Conservation (phyloP, 805 yeast genomes). For the Candida arabinofermentans region DNA sequence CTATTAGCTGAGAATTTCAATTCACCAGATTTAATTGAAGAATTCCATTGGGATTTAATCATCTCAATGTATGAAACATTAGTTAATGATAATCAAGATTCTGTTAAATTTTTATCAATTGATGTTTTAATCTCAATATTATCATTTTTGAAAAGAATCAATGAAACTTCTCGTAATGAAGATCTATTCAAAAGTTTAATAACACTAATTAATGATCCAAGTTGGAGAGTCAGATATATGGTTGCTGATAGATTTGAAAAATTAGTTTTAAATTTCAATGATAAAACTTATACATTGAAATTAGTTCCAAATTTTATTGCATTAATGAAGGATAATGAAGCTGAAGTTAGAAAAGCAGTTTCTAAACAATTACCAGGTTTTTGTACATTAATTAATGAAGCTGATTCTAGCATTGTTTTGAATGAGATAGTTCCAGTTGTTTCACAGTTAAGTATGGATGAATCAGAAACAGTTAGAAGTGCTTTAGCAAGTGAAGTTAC, state of each 20-base stretch:
- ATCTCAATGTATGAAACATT: conserved; percentile 78
- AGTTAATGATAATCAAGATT: conserved; percentile 86
- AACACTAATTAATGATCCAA: conserved; percentile 76
- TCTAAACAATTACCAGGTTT: conserved; percentile 87
- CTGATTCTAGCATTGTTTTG: conserved; percentile 48
- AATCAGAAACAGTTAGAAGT: conserved; percentile 89
- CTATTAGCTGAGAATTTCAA: conserved; percentile 36
- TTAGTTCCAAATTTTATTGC: conserved; percentile 68
- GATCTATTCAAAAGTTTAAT: conserved; percentile 64
- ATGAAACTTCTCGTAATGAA: conserved; percentile 55
- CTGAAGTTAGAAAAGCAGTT: conserved; percentile 93
- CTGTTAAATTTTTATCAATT: conserved; percentile 85
- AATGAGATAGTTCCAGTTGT: conserved; percentile 78
- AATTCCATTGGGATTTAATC: conserved; percentile 71
- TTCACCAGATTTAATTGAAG: conserved; percentile 42
- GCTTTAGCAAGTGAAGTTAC: conserved; percentile 88
- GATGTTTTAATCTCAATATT: conserved; percentile 84
- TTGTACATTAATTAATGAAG: conserved; percentile 43
- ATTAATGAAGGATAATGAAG: conserved; percentile 87
- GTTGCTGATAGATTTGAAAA: conserved; percentile 90
- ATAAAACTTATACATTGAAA: conserved; percentile 51
- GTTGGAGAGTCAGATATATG: conserved; percentile 98
- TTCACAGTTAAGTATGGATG: conserved; percentile 80
- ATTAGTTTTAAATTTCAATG: conserved; percentile 62
- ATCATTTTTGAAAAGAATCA: conserved; percentile 55